Evolutionary conservation across 139 green algal species (phyloP), one percentile per base, ranked within the genome.

Genomic region (Micractinium conductrix): DNA sequence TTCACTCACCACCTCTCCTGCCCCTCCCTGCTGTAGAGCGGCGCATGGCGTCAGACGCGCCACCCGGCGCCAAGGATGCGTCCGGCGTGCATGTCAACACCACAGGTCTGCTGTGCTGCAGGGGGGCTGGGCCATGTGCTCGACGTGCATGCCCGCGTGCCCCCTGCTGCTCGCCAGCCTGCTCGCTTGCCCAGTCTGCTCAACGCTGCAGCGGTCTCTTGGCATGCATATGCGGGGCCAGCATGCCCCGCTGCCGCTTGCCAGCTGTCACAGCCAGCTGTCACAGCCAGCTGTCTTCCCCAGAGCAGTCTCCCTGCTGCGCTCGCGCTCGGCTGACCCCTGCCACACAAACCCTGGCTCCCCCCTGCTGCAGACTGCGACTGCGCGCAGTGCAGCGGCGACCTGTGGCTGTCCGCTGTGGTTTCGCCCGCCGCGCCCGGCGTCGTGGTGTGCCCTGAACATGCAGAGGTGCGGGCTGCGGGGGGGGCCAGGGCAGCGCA

Each of bases 341-440:
- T 63, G 12, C 55, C 55, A 12, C 12, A 7, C 55, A 19, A 19
- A 63, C 55, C 55, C 12, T 19, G 7, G 17, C 55, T 6, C 55
- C 60, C 60, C 28, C 19, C 63, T 40, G 63, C 17, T 33, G 75
- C 79, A 43, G 92, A 94, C 40, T 84, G 79, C 28, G 90, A 94
- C 89, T 98, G 94, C 81, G 38, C 78, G 0, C 68, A 85, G 44
- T 98, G 94, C 89, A 89, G 88, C 42, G 87, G 84, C 65, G 94
- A 98, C 87, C 88, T 98, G 40, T 95, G 86, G 85, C 88, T 97
- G 26, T 92, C 89, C 1, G 89, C 92, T 1, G 90, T 96, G 16
- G 81, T 96, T 21, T 92, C 84, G 0, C 44, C 80, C 0, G 48
- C 85, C 30, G 80, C 75, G 1, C 90, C 92, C 0, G 91, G 86